Evolutionary conservation across 169 alveolate genomes (phyloP), one percentile per base, ranked within the genome.

Genomic region (Amoebophrya sp.): DNA sequence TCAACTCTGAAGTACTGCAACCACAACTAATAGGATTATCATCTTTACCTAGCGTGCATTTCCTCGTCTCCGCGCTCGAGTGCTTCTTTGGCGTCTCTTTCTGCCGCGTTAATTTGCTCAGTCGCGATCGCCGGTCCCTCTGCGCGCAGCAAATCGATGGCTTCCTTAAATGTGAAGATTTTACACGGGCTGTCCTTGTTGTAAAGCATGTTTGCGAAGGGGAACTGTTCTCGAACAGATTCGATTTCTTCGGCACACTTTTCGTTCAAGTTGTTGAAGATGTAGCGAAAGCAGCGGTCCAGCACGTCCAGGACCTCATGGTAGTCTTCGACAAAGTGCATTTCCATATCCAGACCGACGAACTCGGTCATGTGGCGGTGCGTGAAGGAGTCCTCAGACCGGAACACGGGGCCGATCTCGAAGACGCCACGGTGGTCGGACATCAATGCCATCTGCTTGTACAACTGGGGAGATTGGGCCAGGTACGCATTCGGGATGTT

Each of bases 391-490:
- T 99, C 97, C 95, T 99, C 99, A 2, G 99, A 99, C 91, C 99
- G 95, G 96, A 99, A 99, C 41, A 99, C 99, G 36, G 99, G 99
- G 6, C 99, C 99, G 41, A 99, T 97, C 95, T 99, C 99, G 93
- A 98, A 99, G 10, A 99, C 99, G 90, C 99, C 93, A 41, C 96
- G 97, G 94, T 98, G 95, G 94, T 98, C 99, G 39, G 98, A 98
- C 95, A 97, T 96, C 41, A 99, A 96, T 91, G 99, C 99, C 99
- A 99, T 98, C 94, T 99, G 99, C 95, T 99, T 99, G 97, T 98
- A 98, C 89, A 99, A 96, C 95, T 99, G 99, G 29, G 99, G 99
- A 33, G 99, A 98, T 95, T 99, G 99, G 40, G 99, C 99, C 89
- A 99, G 95, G 93, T 98, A 98, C 53, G 98, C 96, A 38, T 90